A percentile compares a stretch with the other conserved stretches of the same genome.
phyloP scores from a whole-genome alignment of 257 asterid genomes.

The Lantana camara region DNA sequence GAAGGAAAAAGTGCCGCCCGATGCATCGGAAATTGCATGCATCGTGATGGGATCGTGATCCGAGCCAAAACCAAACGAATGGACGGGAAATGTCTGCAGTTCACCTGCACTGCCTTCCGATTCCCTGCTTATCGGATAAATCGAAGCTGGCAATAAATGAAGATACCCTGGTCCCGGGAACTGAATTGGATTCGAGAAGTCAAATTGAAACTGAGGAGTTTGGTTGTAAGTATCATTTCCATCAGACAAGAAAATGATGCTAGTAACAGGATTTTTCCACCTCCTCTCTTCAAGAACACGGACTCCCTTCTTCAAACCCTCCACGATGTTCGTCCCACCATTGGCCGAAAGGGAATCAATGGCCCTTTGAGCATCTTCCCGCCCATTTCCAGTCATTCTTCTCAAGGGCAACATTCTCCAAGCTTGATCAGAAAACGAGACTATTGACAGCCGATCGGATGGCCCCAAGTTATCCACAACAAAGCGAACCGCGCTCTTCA shows the following conservation, averaged over 20 bases:
- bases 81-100: conserved; percentile 25
- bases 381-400: conserved; percentile 27
- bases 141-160: conserved; percentile 31
- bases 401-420: conserved; percentile 13
- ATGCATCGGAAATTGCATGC: conserved; percentile 35
- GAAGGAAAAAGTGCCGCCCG: conserved; percentile 38
- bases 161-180: conserved; percentile 29
- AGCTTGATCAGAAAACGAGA: conserved; percentile 25
- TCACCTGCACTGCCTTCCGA: neutral
- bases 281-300: no score
- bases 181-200: neutral
- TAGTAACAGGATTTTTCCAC: conserved; percentile 36
- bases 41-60: conserved; percentile 36
- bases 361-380: conserved; percentile 16
- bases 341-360: neutral
- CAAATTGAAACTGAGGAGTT: no score
- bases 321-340: conserved; percentile 32
- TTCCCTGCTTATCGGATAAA: conserved; percentile 20
- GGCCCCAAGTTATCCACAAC: conserved; percentile 32
- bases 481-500: conserved; percentile 35
- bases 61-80: conserved; percentile 38
- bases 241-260: conserved; percentile 42
- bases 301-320: no score
- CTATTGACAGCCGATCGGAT: conserved; percentile 24
- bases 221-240: conserved; percentile 29